Evolutionary conservation across 495 filamentous ascomycete genomes (phyloP).

Genomic region (Mytilinidion resinicola): DNA sequence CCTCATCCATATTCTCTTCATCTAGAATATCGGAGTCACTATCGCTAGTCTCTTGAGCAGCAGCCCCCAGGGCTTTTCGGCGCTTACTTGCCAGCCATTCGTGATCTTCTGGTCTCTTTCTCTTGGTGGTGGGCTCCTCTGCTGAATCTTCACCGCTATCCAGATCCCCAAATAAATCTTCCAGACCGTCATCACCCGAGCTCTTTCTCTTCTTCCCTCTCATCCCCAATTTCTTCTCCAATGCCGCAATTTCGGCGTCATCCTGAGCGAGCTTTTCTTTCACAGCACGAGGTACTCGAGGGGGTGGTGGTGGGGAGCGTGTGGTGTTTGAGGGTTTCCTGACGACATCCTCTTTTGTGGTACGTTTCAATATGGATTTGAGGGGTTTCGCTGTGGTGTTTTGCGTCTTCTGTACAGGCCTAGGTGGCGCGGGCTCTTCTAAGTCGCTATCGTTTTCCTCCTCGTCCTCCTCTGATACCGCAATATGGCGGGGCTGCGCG

Average conservation of each 20-base stretch:
- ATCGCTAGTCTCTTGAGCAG: constrained; percentile 41
- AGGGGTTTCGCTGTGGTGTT: constrained; percentile 21
- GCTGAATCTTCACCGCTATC: constrained; percentile 45
- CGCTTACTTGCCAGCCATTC: constrained; percentile 58
- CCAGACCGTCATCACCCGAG: constrained; percentile 80
- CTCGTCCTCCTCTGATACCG: constrained; percentile 27
- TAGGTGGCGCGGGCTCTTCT: constrained; percentile 5
- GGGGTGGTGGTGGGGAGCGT: constrained; percentile 26
- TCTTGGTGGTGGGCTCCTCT: constrained; percentile 36
- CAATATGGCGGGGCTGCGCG: constrained; percentile 25
- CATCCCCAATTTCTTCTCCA: constrained; percentile 85
- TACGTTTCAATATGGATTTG: constrained; percentile 45
- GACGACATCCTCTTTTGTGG: constrained; percentile 3
- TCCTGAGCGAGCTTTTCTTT: constrained; percentile 65
- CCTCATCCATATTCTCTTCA: constrained; percentile 26
- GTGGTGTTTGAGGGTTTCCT: constrained; percentile 13
- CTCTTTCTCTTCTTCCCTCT: constrained; percentile 68
- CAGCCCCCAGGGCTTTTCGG: constrained; percentile 55
- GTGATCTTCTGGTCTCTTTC: constrained; percentile 50
- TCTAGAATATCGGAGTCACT: constrained; percentile 11
- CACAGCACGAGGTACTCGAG: constrained; percentile 50
- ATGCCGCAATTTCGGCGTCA: constrained; percentile 76
- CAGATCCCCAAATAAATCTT: constrained; percentile 68
- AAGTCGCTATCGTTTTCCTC: constrained; percentile 20
- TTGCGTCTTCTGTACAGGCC: constrained; percentile 4